Percentiles rank a stretch among this genome's conserved stretches.
phyloP scores from a whole-genome alignment of 345 rosid species.

The Salix viminalis region DNA sequence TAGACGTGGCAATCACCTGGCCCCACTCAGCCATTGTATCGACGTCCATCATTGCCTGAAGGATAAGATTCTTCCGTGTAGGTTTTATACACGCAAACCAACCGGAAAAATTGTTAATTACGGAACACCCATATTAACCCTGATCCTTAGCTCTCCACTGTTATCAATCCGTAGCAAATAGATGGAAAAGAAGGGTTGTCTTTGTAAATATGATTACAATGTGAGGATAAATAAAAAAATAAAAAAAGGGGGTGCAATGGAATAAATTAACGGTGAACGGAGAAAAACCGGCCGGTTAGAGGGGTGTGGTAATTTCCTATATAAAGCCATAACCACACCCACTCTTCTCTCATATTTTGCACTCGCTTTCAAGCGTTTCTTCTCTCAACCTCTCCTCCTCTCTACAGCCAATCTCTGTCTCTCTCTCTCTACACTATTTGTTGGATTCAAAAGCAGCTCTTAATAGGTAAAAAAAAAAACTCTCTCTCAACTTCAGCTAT shows the following conservation, averaged over 20 bases:
- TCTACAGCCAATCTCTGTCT: constrained; percentile 19
- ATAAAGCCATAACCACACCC: constrained; percentile 34
- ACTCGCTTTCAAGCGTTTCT: background rate
- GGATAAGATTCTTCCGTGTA: constrained; percentile 15
- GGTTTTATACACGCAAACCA: constrained; percentile 15
- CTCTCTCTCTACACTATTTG: constrained; percentile 5
- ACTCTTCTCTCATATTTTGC: constrained; percentile 12
- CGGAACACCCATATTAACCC: background rate
- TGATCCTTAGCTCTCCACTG: background rate
- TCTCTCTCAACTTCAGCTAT: constrained; percentile 11
- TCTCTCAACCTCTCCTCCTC: background rate
- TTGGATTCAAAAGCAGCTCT: constrained; percentile 15
- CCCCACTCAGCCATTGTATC: background rate
- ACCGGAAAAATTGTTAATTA: background rate
- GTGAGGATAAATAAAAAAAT: constrained; percentile 10
- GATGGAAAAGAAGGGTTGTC: background rate
- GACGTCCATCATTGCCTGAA: background rate
- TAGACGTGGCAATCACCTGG: constrained; percentile 4
- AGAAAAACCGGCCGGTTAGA: constrained; percentile 35
- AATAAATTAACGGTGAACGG: constrained; percentile 28
- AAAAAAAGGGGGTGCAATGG: background rate
- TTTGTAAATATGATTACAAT: background rate
- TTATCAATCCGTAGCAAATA: background rate
- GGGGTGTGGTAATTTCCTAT: constrained; percentile 47
- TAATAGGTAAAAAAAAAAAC: constrained; percentile 32